These are phyloP conservation scores for Pleurozium schreberi DNA, from an alignment of 225 moss, liverwort and hornwort genomes.

Conservation along the genomic window DNA sequence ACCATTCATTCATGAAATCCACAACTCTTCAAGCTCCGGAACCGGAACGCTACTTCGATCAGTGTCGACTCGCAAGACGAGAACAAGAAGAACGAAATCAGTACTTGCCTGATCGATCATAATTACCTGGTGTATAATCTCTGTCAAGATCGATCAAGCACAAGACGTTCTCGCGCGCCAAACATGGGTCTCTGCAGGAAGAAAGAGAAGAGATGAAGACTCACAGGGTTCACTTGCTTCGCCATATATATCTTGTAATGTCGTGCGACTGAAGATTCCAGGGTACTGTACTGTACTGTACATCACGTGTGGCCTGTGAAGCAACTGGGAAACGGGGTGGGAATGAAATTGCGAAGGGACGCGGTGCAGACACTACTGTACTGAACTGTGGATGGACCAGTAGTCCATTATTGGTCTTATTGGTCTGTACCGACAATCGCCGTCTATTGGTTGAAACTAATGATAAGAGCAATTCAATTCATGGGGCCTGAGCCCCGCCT, in stretches of 20 bases:
- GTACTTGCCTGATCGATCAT: background rate
- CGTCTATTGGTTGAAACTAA: too few relatives aligned
- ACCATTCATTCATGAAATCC: background rate
- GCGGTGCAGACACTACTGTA: too few relatives aligned
- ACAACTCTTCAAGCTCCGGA: background rate
- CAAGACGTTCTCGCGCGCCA: background rate
- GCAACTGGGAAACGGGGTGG: background rate
- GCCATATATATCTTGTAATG: background rate
- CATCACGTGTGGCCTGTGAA: background rate
- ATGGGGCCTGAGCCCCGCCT: too few relatives aligned
- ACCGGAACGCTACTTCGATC: background rate
- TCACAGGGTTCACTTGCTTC: background rate
- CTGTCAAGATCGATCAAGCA: background rate
- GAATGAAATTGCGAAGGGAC: too few relatives aligned
- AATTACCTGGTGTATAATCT: background rate
- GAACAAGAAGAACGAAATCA: background rate
- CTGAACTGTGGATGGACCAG: too few relatives aligned
- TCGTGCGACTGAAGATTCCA: background rate
- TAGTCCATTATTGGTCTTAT: too few relatives aligned
- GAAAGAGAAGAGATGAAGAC: background rate
- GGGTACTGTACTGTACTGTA: too few relatives aligned
- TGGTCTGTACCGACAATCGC: too few relatives aligned
- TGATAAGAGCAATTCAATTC: too few relatives aligned
- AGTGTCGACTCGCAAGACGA: background rate
- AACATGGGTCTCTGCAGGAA: background rate